Evolutionary conservation across 129 eudicot species (phyloP).

Genomic region (Mikania micrantha): DNA sequence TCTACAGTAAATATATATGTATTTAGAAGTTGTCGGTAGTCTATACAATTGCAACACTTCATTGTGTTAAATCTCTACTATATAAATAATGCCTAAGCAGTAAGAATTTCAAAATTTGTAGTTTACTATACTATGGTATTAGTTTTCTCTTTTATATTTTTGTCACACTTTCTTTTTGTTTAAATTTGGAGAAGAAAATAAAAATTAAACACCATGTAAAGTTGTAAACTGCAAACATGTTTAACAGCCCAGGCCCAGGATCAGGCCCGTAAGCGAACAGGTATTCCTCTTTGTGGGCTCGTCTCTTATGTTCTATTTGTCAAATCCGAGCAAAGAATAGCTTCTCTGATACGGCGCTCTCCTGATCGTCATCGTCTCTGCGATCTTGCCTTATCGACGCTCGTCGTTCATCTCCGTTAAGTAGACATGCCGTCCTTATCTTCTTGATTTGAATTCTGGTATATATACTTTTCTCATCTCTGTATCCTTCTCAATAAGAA

Average conservation of each 20-base stretch:
- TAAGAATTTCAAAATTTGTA: no score
- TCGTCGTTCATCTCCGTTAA: slow-evolving; percentile 19
- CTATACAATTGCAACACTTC: no score
- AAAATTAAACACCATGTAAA: no score
- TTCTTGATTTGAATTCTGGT: not conserved
- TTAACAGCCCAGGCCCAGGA: not conserved
- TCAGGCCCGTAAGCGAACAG: not conserved
- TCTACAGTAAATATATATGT: no score
- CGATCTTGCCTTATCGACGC: slow-evolving; percentile 21
- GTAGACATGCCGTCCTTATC: not conserved
- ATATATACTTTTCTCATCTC: not conserved
- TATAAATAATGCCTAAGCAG: no score
- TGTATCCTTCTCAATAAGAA: not conserved
- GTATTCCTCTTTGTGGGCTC: not conserved
- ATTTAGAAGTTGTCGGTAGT: no score
- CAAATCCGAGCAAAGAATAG: not conserved
- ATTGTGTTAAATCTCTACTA: no score
- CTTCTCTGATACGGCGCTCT: slow-evolving; percentile 13
- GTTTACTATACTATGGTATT: no score
- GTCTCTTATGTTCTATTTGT: not conserved
- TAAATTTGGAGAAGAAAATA: no score
- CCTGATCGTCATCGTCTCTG: slow-evolving; percentile 16
- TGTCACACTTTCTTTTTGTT: no score
- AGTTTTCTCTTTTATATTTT: no score
- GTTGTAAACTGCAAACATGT: no score